Base-by-base conservation (phyloP, 2,329 filamentous ascomycete genomes). In the Beauveria varroae region DNA sequence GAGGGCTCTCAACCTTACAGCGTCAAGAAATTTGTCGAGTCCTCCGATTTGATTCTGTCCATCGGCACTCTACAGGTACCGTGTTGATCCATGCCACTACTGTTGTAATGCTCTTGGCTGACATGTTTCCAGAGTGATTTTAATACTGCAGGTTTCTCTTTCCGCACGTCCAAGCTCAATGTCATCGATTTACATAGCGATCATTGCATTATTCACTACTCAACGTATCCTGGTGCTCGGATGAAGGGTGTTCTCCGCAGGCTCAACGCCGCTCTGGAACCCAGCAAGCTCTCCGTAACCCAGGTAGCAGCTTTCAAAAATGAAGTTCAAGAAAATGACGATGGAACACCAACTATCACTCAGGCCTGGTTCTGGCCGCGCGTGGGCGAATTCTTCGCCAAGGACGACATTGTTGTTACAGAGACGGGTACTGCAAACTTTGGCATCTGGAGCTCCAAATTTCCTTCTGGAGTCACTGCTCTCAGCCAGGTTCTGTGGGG, bases 361-460 rank as follows among this genome's bases (percentile, higher is more conserved):
- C 89, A 92, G 71, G 81, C 81, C 18, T 91, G 83, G 79, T 82
- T 96, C 72, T 96, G 91, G 90, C 88, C 89, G 0, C 83, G 82
- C 44, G 78, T 95, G 18, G 87, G 89, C 43, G 80, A 86, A 64
- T 96, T 89, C 79, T 76, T 96, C 10, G 79, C 82, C 59, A 78
- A 86, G 59, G 80, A 86, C 51, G 92, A 96, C 68, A 84, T 96
- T 61, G 79, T 96, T 60, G 83, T 96, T 56, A 93, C 91, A 0
- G 92, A 96, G 73, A 96, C 91, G 2, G 92, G 91, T 44, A 96
- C 92, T 0, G 81, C 91, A 62, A 93, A 92, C 75, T 93, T 96
- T 72, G 92, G 92, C 61, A 90, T 95, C 68, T 91, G 89, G 85
- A 90, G 93, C 62, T 93, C 91, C 5, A 83, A 84, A 47, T 95